Percentiles rank a stretch among this genome's conserved stretches.
phyloP scores from a whole-genome alignment of 345 rosid species.

The Pseudoturritis turrita region DNA sequence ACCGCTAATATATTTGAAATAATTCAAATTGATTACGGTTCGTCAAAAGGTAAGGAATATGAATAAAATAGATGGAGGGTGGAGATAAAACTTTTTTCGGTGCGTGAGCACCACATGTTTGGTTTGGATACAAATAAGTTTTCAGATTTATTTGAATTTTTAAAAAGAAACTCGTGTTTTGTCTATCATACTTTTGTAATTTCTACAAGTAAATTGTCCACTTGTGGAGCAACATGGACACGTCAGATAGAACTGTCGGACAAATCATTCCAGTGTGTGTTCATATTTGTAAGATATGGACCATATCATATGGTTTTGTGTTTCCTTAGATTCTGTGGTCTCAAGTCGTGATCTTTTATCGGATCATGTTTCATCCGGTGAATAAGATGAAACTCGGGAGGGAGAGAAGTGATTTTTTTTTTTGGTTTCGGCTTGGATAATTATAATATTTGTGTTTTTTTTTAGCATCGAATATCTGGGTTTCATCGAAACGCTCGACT shows the following conservation, averaged over 20 bases:
- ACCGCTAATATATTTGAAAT: not conserved
- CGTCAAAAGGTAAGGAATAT: slow-evolving; percentile 4
- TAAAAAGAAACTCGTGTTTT: not conserved
- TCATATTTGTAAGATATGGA: not conserved
- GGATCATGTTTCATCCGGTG: not conserved
- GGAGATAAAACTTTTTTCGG: not conserved
- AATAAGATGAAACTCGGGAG: not conserved
- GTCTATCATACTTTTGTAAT: not conserved
- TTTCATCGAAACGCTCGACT: too few species aligned
- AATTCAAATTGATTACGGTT: not conserved
- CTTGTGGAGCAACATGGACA: slow-evolving; percentile 20
- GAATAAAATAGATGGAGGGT: slow-evolving; percentile 9
- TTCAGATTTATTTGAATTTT: not conserved
- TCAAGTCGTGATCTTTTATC: not conserved
- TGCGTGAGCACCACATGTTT: slow-evolving; percentile 26
- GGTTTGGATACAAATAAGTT: slow-evolving; percentile 1
- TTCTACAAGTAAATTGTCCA: not conserved
- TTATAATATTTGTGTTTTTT: too few species aligned
- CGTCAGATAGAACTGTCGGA: slow-evolving; percentile 4
- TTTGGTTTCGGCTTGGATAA: too few species aligned
- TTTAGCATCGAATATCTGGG: too few species aligned
- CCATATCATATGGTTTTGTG: not conserved
- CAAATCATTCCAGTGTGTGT: not conserved
- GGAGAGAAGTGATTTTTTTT: too few species aligned
- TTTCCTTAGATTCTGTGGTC: not conserved